These are phyloP conservation scores for Henckelia pumila DNA, from an alignment of 257 asterid genomes.

Conservation along the genomic window DNA sequence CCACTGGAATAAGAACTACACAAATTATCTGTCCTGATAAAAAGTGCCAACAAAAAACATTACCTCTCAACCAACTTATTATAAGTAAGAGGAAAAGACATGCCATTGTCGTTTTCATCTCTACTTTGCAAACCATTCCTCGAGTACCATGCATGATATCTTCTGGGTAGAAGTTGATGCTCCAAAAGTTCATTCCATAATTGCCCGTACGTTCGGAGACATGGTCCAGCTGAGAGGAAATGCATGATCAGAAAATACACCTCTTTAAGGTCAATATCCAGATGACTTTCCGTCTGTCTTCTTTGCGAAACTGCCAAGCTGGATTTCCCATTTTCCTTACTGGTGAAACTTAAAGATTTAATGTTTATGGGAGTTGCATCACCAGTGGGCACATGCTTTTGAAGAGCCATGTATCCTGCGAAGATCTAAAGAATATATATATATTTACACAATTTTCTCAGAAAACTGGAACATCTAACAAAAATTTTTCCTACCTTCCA, in stretches of 20 bases:
- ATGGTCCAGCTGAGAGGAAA: constrained; percentile 95
- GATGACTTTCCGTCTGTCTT: constrained; percentile 52
- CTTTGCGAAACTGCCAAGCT: constrained; percentile 48
- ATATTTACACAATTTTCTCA: constrained; percentile 16
- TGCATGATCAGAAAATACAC: constrained; percentile 94
- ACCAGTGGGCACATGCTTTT: constrained; percentile 58
- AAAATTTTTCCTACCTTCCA: not conserved
- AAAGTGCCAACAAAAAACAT: constrained; percentile 18
- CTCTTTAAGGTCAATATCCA: constrained; percentile 84
- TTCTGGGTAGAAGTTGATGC: constrained; percentile 93
- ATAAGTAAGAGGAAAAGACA: constrained; percentile 82
- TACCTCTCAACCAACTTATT: constrained; percentile 81
- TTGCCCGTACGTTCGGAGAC: constrained; percentile 90
- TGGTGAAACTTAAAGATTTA: constrained; percentile 61
- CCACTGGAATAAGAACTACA: not conserved
- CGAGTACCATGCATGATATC: constrained; percentile 98
- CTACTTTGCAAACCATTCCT: constrained; percentile 71
- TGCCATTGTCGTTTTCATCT: constrained; percentile 87
- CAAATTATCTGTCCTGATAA: constrained; percentile 12
- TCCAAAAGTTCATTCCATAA: constrained; percentile 96
- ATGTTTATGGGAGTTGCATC: constrained; percentile 55
- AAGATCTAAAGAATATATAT: constrained; percentile 20
- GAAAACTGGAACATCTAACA: not conserved
- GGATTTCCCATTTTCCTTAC: constrained; percentile 63
- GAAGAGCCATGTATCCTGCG: constrained; percentile 83